Evolutionary conservation across 2,329 filamentous ascomycete species (phyloP), one percentile per base, ranked within the genome.

Genomic region (Zymoseptoria crescenta): DNA sequence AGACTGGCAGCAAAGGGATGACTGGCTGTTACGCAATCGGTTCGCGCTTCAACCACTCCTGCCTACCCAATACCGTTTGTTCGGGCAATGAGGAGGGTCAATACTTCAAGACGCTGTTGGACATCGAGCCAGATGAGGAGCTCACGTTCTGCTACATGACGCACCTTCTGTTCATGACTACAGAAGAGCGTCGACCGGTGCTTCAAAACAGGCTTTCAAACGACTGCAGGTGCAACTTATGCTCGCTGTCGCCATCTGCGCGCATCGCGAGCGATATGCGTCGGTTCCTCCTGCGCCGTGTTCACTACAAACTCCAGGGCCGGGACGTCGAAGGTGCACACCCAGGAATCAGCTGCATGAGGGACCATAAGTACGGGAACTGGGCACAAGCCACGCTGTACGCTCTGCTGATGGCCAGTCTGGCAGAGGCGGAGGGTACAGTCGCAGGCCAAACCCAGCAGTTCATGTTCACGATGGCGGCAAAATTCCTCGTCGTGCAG

Each of bases 241-340:
- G 56, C 56, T 21, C 29, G 16, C 19, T 28, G 1, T 20, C 20
- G 13, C 50, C 51, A 9, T 21, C 27, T 16, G 35, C 24, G 13
- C 56, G 51, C 1, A 7, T 58, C 3, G 24, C 49, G n/a, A 58
- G 56, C 50, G 56, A 58, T n/a, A 54, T 49, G 56, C 56, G 56
- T n/a, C 56, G 56, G n/a, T 27, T 19, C 29, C 48, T 58, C 20
- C 16, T 58, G 10, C 56, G 56, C 8, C 50, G 41, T 16, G 35
- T 58, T 2, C 29, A 29, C 21, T 54, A 21, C 50, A 53, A 41
- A 50, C 19, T 50, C n/a, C 48, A 49, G 20, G 55, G 41, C 48
- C 19, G 27, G n/a, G 51, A 52, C 51, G 24, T 24, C 24, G 24
- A 24, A 24, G 24, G 24, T 24, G 24, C 24, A 24, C 4, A 24